Base-by-base conservation (phyloP, 257 asterid species). In the Haberlea rhodopensis region DNA sequence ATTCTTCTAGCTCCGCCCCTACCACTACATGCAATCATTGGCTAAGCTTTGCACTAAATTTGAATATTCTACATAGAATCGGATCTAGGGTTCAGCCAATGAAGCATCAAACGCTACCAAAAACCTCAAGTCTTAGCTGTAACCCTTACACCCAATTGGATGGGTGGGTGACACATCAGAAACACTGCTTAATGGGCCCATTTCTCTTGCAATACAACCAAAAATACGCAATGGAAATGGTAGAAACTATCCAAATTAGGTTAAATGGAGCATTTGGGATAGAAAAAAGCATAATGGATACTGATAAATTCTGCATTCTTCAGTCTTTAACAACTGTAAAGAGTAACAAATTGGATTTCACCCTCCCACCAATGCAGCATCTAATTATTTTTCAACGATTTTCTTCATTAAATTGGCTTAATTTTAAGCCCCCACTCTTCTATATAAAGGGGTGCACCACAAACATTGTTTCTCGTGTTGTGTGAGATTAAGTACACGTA, bases 151-250 rank as follows among this genome's bases (percentile, higher is more conserved):
- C 81, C 72, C 79, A 79, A 70, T 66, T 79, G 81, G 79, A 57
- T 73, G 71, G 81, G 84, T 79, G 84, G 81, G 79, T 53, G 79
- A 73, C 84, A 79, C 84, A 65, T 79, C 79, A 62, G 75, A 76
- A 65, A 62, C 74, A 62, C 51, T 32, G 45, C 28, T 1, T 3
- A 5, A 46, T 69, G 71, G 75, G 65, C 79, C 78, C 67, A 48
- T 23, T 23, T 60, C 66, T 49, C 57, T 11, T 19, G 29, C 51
- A 0, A 45, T 26, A 8, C 62, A 61, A 21, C 53, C 71, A 59
- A 62, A 52, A 64, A 57, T 29, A 53, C 26, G 69, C 57, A 37
- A 51, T 69, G 45, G 29, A 27, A 52, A 49, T 37, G 64, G 27
- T 61, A 25, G 32, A 60, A 66, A 53, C 26, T 60, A 57, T 65